Conservation (phyloP, 2,329 filamentous ascomycete genomes). For the Tolypocladium sp. region DNA sequence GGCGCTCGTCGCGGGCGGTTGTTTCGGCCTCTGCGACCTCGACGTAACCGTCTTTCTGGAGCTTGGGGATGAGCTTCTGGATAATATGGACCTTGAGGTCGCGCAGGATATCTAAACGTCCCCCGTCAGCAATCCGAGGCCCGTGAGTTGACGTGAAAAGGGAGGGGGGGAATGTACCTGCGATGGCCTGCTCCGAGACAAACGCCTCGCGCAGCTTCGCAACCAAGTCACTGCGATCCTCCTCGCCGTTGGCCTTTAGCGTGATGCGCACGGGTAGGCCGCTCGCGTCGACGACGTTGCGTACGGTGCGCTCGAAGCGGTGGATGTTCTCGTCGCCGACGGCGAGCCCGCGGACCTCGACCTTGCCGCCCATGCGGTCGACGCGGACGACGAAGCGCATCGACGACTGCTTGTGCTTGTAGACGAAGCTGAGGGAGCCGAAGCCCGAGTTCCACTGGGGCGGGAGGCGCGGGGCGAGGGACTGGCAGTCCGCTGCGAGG, state of each 20-base stretch:
- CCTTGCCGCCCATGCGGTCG: constrained; percentile 72
- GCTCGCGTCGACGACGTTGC: constrained; percentile 63
- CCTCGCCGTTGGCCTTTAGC: constrained; percentile 28
- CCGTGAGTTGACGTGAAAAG: fast-evolving
- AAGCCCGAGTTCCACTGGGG: constrained; percentile 69
- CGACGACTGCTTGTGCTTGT: constrained; percentile 76
- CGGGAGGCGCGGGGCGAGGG: constrained; percentile 56
- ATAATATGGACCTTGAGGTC: constrained; percentile 72
- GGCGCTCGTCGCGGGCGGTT: constrained; percentile 29
- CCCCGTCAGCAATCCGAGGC: neutral
- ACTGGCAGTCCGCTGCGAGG: constrained; percentile 34
- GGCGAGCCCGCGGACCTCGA: constrained; percentile 73
- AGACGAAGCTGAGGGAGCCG: constrained; percentile 71
- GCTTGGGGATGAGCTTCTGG: constrained; percentile 69
- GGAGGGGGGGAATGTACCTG: constrained; percentile 18
- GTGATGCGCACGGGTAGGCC: constrained; percentile 48
- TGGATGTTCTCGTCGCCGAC: constrained; percentile 74
- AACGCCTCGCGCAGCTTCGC: constrained; percentile 54
- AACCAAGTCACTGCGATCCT: constrained; percentile 40
- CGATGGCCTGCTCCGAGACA: constrained; percentile 61
- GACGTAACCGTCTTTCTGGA: constrained; percentile 73
- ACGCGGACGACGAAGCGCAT: constrained; percentile 78
- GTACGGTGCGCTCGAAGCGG: constrained; percentile 60
- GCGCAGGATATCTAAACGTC: constrained; percentile 48
- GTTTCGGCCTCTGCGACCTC: constrained; percentile 39